phyloP scores from a whole-genome alignment of 2,329 filamentous ascomycete genomes.

The Bipolaris cookei region DNA sequence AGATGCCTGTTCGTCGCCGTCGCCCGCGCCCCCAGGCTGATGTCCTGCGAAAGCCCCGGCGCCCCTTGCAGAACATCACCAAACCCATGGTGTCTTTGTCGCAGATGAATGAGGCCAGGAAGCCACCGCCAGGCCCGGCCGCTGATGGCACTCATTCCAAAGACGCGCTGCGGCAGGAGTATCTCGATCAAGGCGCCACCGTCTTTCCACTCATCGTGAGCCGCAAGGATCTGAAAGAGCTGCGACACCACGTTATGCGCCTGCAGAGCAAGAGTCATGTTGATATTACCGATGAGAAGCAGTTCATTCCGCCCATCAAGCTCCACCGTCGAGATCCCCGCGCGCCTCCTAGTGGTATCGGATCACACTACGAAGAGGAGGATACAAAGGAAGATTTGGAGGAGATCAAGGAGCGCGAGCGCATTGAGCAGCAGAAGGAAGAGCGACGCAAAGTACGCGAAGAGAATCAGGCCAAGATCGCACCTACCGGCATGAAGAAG shows the following conservation, averaged over 20 bases:
- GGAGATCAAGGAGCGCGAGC: slow-evolving; percentile 71
- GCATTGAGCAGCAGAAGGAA: slow-evolving; percentile 65
- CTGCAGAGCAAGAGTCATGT: slow-evolving; percentile 68
- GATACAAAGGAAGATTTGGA: slow-evolving; percentile 67
- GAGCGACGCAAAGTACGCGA: slow-evolving; percentile 87
- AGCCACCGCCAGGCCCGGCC: slow-evolving; percentile 16
- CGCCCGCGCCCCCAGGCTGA: slow-evolving; percentile 45
- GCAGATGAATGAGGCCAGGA: slow-evolving; percentile 40
- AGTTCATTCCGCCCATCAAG: slow-evolving; percentile 87
- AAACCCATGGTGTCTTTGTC: slow-evolving; percentile 42
- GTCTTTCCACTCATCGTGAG: slow-evolving; percentile 75
- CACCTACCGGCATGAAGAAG: slow-evolving; percentile 76
- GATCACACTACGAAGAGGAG: slow-evolving; percentile 54
- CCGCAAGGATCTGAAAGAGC: slow-evolving; percentile 77
- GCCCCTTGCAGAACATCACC: slow-evolving; percentile 45
- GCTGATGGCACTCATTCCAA: slow-evolving; percentile 22
- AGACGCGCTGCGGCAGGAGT: slow-evolving; percentile 37
- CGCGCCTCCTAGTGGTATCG: slow-evolving; percentile 62
- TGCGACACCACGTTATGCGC: slow-evolving; percentile 87
- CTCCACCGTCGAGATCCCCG: slow-evolving; percentile 85
- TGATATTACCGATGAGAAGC: slow-evolving; percentile 75
- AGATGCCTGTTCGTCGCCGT: slow-evolving; percentile 40
- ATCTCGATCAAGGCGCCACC: slow-evolving; percentile 32
- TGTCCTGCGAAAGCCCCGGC: slow-evolving; percentile 44
- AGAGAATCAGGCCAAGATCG: slow-evolving; percentile 89